phyloP scores from a whole-genome alignment of 306 rosid species.

The Fragaria vesca region DNA sequence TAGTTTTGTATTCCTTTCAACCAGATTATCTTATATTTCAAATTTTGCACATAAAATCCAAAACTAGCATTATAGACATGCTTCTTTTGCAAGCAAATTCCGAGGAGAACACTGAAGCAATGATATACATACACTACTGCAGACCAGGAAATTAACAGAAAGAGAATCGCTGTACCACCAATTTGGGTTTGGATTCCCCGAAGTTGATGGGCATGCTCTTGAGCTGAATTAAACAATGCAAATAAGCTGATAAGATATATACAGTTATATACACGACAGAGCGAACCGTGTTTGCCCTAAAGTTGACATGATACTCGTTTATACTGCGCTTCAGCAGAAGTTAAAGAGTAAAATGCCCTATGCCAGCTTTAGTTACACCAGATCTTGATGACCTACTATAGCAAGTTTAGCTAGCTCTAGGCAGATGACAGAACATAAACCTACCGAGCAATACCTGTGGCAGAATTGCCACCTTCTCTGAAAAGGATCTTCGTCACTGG shows the following conservation, averaged over 20 bases:
- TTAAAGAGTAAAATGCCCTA: neutral
- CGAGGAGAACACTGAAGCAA: neutral
- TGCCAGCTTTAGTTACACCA: slow-evolving; percentile 19
- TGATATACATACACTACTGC: neutral
- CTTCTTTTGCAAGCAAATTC: neutral
- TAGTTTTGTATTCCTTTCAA: neutral
- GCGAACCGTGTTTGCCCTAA: neutral
- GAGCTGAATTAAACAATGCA: neutral
- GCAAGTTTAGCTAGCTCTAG: slow-evolving; percentile 17
- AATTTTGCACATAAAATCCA: neutral
- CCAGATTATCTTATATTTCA: neutral
- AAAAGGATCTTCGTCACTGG: slow-evolving; percentile 67
- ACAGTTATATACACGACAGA: neutral
- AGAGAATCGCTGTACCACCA: neutral
- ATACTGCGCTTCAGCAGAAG: neutral
- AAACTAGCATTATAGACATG: neutral
- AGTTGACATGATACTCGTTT: neutral
- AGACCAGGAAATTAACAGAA: neutral
- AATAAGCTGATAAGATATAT: neutral
- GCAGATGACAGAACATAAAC: slow-evolving; percentile 5
- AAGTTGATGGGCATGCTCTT: neutral
- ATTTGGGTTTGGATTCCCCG: neutral
- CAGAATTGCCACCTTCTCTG: slow-evolving; percentile 40
- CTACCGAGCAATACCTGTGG: slow-evolving; percentile 38
- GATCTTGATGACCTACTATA: slow-evolving; percentile 11